Conservation (phyloP, 2,329 filamentous ascomycete species). For the Colletotrichum cuscutae region DNA sequence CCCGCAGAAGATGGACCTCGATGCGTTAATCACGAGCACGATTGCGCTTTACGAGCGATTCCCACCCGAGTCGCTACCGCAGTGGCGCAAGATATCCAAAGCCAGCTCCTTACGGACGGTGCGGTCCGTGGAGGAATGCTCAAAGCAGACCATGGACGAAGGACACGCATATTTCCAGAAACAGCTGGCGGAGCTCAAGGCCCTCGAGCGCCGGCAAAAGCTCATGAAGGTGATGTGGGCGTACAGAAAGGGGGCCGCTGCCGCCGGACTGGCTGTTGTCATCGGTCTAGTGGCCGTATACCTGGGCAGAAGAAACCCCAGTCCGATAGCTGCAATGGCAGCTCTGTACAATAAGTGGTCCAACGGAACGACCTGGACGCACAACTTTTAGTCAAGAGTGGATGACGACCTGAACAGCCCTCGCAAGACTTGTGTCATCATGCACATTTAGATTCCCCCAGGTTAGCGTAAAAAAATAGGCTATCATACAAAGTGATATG, state of each 20-base stretch:
- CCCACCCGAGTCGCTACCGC: slow-evolving; percentile 77
- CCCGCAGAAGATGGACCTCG: slow-evolving; percentile 82
- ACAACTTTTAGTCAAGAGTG: slow-evolving; percentile 22
- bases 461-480: not conserved
- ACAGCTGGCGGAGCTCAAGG: slow-evolving; percentile 78
- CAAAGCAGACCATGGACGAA: slow-evolving; percentile 69
- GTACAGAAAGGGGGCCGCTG: slow-evolving; percentile 73
- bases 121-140: slow-evolving; percentile 59
- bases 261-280: slow-evolving; percentile 71
- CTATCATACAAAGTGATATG: slow-evolving; percentile 21
- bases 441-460: slow-evolving; percentile 8
- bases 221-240: slow-evolving; percentile 64
- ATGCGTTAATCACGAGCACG: slow-evolving; percentile 77
- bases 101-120: slow-evolving; percentile 90
- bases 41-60: slow-evolving; percentile 69
- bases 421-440: not conserved
- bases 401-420: not conserved
- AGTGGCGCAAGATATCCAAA: slow-evolving; percentile 78
- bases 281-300: slow-evolving; percentile 77
- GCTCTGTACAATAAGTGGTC: slow-evolving; percentile 35
- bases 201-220: slow-evolving; percentile 68
- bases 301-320: slow-evolving; percentile 61
- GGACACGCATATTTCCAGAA: slow-evolving; percentile 75
- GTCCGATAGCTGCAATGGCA: slow-evolving; percentile 33
- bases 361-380: slow-evolving; percentile 28